A percentile compares a stretch with the other conserved stretches of the same genome.
Evolutionary conservation across 148 eudicot species (phyloP).

Genomic region (Camellia japonica): DNA sequence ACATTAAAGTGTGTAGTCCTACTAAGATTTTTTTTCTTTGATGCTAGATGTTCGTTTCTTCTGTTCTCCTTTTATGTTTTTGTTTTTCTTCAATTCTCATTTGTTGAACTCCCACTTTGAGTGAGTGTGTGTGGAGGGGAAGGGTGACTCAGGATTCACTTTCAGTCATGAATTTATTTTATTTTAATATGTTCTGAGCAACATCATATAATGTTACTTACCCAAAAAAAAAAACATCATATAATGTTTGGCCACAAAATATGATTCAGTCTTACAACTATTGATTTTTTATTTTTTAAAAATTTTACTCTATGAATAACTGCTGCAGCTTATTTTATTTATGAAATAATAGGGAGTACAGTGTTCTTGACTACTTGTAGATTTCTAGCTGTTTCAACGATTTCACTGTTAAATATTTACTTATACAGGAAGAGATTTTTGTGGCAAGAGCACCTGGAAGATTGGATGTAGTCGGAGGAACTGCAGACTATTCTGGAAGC

Average conservation of each 20-base stretch:
- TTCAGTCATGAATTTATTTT: not conserved
- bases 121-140: not conserved
- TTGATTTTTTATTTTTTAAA: not conserved
- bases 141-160: not conserved
- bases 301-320: not conserved
- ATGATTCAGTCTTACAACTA: not conserved
- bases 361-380: not conserved
- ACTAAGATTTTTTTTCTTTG: not conserved
- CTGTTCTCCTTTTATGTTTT: not conserved
- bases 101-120: not conserved
- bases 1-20: not conserved
- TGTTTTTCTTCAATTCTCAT: not conserved
- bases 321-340: not conserved
- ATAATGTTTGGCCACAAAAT: not conserved
- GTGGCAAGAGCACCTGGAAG: slow-evolving; percentile 99
- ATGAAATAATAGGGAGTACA: not conserved
- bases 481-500: too few species aligned
- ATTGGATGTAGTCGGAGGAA: too few species aligned
- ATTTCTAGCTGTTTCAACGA: not conserved
- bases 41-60: not conserved
- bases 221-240: too few species aligned
- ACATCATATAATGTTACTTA: not conserved
- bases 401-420: not conserved
- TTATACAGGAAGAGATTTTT: slow-evolving; percentile 66
- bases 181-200: not conserved